phyloP scores from a whole-genome alignment of 345 rosid genomes.

The Citrus medica region DNA sequence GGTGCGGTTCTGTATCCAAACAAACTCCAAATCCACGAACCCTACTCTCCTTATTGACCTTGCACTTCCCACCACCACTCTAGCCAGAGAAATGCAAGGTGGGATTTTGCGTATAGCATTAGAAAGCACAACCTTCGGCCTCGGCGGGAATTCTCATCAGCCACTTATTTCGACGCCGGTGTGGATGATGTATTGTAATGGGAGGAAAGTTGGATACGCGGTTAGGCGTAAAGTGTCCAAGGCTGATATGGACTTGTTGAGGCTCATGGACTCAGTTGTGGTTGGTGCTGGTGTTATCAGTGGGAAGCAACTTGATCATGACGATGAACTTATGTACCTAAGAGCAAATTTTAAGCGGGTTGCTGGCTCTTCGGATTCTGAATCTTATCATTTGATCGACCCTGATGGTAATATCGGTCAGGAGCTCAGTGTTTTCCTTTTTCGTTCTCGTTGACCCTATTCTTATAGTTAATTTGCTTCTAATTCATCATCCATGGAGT shows the following conservation, averaged over 20 bases:
- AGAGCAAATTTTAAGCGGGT: slow-evolving; percentile 59
- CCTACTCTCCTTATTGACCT: slow-evolving; percentile 55
- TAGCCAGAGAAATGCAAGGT: slow-evolving; percentile 71
- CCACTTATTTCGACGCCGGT: slow-evolving; percentile 33
- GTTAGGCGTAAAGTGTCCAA: slow-evolving; percentile 41
- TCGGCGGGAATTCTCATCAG: background rate
- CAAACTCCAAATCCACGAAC: slow-evolving; percentile 35
- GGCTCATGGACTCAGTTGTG: slow-evolving; percentile 42
- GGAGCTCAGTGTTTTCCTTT: slow-evolving; percentile 69
- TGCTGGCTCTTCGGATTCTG: slow-evolving; percentile 43
- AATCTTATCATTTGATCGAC: slow-evolving; percentile 72
- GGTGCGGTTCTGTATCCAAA: slow-evolving; percentile 58
- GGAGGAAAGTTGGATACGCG: slow-evolving; percentile 68
- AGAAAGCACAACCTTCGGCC: slow-evolving; percentile 20
- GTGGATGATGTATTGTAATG: slow-evolving; percentile 72
- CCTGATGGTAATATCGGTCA: slow-evolving; percentile 68
- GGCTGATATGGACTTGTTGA: slow-evolving; percentile 44
- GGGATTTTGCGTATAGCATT: slow-evolving; percentile 60
- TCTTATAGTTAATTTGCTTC: background rate
- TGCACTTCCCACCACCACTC: slow-evolving; percentile 40
- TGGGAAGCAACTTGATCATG: slow-evolving; percentile 38
- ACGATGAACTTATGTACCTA: slow-evolving; percentile 59
- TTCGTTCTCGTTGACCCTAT: slow-evolving; percentile 26
- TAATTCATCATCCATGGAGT: background rate
- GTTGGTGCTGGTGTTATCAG: slow-evolving; percentile 60